These are phyloP conservation scores for Fusarium devonianum DNA, from an alignment of 2,329 filamentous ascomycete genomes.

Conservation along the genomic window DNA sequence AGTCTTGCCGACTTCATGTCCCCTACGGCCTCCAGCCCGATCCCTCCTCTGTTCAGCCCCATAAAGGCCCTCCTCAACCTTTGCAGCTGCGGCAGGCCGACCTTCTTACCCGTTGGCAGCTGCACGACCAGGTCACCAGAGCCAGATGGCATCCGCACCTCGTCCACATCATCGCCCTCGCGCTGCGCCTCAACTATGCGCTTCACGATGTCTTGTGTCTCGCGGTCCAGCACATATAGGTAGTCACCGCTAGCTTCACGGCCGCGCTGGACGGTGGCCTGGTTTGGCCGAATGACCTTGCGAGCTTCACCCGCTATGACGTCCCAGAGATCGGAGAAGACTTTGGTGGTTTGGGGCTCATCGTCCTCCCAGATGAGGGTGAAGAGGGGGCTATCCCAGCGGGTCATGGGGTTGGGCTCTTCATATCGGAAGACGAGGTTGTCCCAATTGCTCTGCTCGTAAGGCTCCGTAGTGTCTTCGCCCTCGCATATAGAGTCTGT, in stretches of 20 bases:
- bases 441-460: conserved; percentile 70
- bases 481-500: background rate
- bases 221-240: conserved; percentile 79
- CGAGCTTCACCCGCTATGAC: conserved; percentile 68
- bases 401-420: conserved; percentile 83
- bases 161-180: conserved; percentile 68
- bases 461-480: conserved; percentile 50
- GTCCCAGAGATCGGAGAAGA: conserved; percentile 77
- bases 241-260: conserved; percentile 74
- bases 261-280: conserved; percentile 72
- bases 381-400: conserved; percentile 86
- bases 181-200: conserved; percentile 73
- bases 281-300: conserved; percentile 75
- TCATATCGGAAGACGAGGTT: conserved; percentile 84
- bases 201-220: conserved; percentile 78
- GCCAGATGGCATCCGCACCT: conserved; percentile 58
- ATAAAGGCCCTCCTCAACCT: conserved; percentile 80
- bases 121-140: conserved; percentile 62
- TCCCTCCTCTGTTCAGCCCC: conserved; percentile 75
- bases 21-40: conserved; percentile 62
- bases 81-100: conserved; percentile 79
- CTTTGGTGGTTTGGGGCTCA: conserved; percentile 60
- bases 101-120: conserved; percentile 66
- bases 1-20: conserved; percentile 63
- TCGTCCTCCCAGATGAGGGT: conserved; percentile 79